A percentile compares a stretch with the other conserved stretches of the same genome.
Conservation (phyloP, 495 filamentous ascomycete genomes). For the Aspergillus heteromorphus region DNA sequence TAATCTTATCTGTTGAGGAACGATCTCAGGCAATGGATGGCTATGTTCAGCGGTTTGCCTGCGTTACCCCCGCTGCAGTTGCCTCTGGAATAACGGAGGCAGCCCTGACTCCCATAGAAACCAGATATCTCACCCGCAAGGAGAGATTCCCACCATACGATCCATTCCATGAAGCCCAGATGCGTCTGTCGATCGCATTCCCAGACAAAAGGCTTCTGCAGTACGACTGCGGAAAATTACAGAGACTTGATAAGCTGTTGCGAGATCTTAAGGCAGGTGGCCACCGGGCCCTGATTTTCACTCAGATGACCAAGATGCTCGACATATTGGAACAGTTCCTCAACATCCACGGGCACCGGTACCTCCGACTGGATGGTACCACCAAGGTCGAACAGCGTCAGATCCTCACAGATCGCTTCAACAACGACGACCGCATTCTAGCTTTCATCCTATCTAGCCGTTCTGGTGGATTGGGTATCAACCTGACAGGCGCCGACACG, state of each 20-base stretch:
- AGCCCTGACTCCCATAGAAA: constrained; percentile 60
- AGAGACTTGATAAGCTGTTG: constrained; percentile 80
- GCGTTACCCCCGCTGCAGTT: constrained; percentile 82
- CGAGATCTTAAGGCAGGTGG: constrained; percentile 83
- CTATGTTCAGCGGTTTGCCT: constrained; percentile 81
- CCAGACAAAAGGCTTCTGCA: constrained; percentile 92
- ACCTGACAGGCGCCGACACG: constrained; percentile 92
- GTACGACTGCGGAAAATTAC: constrained; percentile 97
- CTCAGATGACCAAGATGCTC: constrained; percentile 98
- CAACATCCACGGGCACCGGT: constrained; percentile 96
- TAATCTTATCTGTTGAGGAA: constrained; percentile 69
- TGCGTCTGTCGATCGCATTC: constrained; percentile 91
- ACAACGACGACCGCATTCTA: constrained; percentile 85
- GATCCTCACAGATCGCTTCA: constrained; percentile 94
- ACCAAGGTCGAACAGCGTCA: constrained; percentile 95
- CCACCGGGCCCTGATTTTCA: constrained; percentile 94
- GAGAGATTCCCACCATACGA: constrained; percentile 60
- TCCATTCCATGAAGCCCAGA: constrained; percentile 89
- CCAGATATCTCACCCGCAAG: constrained; percentile 43
- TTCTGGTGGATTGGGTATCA: constrained; percentile 93
- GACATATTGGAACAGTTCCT: constrained; percentile 97
- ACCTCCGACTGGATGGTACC: constrained; percentile 88
- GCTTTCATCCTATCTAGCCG: constrained; percentile 93
- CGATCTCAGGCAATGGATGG: constrained; percentile 64
- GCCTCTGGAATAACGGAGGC: constrained; percentile 69